Percentiles rank a stretch among this genome's conserved stretches.
Evolutionary conservation across 805 yeast genomes (phyloP).

Genomic region (Phaffomyces opuntiae): DNA sequence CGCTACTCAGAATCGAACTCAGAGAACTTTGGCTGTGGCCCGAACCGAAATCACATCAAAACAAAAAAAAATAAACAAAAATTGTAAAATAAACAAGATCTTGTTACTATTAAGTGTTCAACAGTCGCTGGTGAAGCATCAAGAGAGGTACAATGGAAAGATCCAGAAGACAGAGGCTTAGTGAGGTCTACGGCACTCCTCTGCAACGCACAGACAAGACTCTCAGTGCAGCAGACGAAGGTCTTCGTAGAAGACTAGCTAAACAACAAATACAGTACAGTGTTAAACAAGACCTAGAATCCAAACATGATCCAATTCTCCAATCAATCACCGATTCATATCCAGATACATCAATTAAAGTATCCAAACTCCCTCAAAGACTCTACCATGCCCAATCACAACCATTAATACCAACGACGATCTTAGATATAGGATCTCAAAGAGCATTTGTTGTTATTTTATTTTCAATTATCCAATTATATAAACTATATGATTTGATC

Average conservation of each 20-base stretch:
- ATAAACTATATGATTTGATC: conserved; percentile 70
- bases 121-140: no score
- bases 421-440: conserved; percentile 73
- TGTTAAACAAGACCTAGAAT: conserved; percentile 1
- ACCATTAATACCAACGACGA: conserved; percentile 54
- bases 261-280: conserved; percentile 12
- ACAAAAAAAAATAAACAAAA: no score
- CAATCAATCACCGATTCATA: not conserved
- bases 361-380: conserved; percentile 4
- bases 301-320: not conserved
- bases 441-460: conserved; percentile 58
- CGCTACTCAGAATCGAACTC: no score
- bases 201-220: conserved; percentile 5
- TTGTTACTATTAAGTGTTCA: no score
- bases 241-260: conserved; percentile 4
- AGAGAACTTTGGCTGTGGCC: no score
- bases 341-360: conserved; percentile 1
- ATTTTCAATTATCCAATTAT: conserved; percentile 73
- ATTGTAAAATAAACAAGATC: no score
- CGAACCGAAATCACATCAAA: no score
- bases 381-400: conserved; percentile 5
- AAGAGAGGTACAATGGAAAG: conserved; percentile 19
- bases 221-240: conserved; percentile 8
- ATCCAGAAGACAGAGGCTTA: conserved; percentile 24
- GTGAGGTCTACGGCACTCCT: conserved; percentile 20